Conservation (phyloP, 768 basidiomycete species). For the Pisolithus tinctorius region DNA sequence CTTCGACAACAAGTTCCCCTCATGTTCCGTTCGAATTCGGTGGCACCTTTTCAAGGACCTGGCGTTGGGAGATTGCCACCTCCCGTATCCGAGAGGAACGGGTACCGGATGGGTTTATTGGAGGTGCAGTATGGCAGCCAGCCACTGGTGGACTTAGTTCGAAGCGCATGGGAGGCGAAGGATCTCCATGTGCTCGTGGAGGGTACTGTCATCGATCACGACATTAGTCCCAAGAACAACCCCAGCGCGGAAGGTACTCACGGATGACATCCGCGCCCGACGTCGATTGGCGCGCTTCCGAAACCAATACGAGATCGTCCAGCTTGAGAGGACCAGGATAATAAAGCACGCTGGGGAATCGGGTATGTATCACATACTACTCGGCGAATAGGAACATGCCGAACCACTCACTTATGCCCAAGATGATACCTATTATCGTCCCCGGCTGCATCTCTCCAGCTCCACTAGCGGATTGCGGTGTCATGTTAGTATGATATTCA, state of each 20-base stretch:
- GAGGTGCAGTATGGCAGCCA: too few species aligned
- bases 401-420: not conserved
- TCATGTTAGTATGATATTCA: too few species aligned
- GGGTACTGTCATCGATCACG: not conserved
- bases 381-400: not conserved
- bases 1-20: too few species aligned
- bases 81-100: too few species aligned
- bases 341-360: not conserved
- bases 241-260: not conserved
- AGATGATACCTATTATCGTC: not conserved
- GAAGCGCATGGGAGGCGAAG: too few species aligned
- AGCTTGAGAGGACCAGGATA: not conserved
- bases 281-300: not conserved
- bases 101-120: too few species aligned
- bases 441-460: not conserved
- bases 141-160: too few species aligned
- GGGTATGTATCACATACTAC: not conserved
- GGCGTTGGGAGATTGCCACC: too few species aligned
- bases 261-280: not conserved
- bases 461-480: not conserved
- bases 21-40: too few species aligned
- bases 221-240: not conserved
- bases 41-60: too few species aligned
- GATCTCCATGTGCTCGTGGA: too few species aligned
- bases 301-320: not conserved